Conservation (phyloP, 371 early-diverging fungal species). For the Mucor ambiguus region DNA sequence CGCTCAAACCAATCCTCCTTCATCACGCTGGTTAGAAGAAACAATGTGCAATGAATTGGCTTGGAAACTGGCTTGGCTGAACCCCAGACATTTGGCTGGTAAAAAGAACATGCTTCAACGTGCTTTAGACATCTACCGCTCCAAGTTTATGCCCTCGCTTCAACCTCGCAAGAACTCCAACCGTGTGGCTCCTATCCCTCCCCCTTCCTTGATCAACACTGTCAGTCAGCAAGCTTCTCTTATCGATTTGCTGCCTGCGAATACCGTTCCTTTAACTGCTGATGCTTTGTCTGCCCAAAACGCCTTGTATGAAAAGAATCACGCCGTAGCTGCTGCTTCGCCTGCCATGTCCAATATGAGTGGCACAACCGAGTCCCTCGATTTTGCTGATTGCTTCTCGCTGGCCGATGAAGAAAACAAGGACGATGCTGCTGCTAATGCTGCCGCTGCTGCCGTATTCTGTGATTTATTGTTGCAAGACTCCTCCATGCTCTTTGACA, state of each 20-base stretch:
- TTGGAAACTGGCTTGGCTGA: slow-evolving; percentile 58
- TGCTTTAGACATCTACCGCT: slow-evolving; percentile 50
- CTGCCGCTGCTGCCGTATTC: slow-evolving; percentile 23
- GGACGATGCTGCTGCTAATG: slow-evolving; percentile 6
- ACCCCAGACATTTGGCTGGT: slow-evolving; percentile 46
- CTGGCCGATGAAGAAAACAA: slow-evolving; percentile 40
- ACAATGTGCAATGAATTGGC: slow-evolving; percentile 51
- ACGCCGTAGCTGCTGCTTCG: slow-evolving; percentile 1
- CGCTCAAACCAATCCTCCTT: slow-evolving; percentile 19
- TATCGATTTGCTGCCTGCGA: slow-evolving; percentile 2
- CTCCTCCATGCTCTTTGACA: slow-evolving; percentile 6
- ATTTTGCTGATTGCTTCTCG: slow-evolving; percentile 54
- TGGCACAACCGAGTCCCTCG: slow-evolving; percentile 41
- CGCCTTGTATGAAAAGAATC: slow-evolving; percentile 29
- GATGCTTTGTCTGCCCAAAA: slow-evolving; percentile 42
- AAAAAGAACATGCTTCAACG: slow-evolving; percentile 52
- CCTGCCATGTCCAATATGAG: slow-evolving; percentile 31
- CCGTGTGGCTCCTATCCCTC: slow-evolving; percentile 31
- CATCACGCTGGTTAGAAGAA: slow-evolving; percentile 41
- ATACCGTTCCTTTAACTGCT: slow-evolving; percentile 29
- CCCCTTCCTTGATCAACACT: slow-evolving; percentile 12
- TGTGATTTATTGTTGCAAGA: slow-evolving; percentile 27
- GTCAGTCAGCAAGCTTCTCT: slow-evolving; percentile 11
- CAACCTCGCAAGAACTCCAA: slow-evolving; percentile 42
- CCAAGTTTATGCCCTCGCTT: slow-evolving; percentile 47